Evolutionary conservation across 208 protist species (phyloP).

Genomic region (Acanthamoeba culbertsoni): DNA sequence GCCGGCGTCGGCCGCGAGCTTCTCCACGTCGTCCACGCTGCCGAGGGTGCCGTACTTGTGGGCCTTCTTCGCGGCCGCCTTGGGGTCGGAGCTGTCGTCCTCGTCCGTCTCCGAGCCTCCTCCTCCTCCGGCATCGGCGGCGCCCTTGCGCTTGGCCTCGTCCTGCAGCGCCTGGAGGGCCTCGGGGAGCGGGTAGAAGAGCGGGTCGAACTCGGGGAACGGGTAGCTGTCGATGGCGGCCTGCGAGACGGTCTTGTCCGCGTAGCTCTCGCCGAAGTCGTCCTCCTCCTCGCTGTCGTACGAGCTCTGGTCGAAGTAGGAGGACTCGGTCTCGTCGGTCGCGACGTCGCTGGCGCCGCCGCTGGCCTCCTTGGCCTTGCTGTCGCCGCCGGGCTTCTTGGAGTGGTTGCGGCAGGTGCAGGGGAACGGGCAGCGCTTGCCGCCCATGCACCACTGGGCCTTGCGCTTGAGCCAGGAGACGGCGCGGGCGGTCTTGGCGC

Average conservation of each 20-base stretch:
- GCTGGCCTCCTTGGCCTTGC: too few relatives aligned
- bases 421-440: neutral
- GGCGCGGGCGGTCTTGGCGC: neutral
- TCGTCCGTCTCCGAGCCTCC: neutral
- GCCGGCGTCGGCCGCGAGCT: neutral
- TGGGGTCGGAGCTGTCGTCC: neutral
- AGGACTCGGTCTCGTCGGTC: neutral
- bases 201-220: slow-evolving; percentile 34
- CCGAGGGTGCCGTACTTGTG: neutral
- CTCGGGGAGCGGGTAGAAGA: slow-evolving; percentile 36
- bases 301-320: neutral
- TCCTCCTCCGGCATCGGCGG: too few relatives aligned
- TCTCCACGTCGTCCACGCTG: neutral
- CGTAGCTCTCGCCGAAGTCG: slow-evolving; percentile 8
- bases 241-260: neutral
- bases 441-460: slow-evolving; percentile 34
- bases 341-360: neutral
- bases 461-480: slow-evolving; percentile 24
- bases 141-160: neutral
- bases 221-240: slow-evolving; percentile 26
- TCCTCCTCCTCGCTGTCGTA: slow-evolving; percentile 4
- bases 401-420: neutral
- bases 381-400: neutral
- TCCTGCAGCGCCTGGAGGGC: slow-evolving; percentile 11
- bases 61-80: neutral